Percentiles rank a stretch among this genome's conserved stretches.
These are phyloP conservation scores for Rhodotorula mucilaginosa DNA, from an alignment of 1,284 basidiomycete genomes.

Conservation along the genomic window DNA sequence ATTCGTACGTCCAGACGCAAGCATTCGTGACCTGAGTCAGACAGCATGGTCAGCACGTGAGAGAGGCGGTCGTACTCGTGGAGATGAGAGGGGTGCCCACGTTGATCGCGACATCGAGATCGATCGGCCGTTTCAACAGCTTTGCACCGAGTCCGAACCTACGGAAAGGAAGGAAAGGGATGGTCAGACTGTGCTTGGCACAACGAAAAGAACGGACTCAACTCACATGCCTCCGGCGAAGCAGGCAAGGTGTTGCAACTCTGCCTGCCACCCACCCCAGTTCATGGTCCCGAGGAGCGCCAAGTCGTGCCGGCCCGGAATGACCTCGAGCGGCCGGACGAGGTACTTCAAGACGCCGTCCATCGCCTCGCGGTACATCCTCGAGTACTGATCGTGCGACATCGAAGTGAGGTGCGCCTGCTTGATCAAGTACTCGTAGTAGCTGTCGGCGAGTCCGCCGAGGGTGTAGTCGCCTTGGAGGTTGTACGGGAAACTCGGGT, in stretches of 20 bases:
- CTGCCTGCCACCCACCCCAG: slow-evolving; percentile 21
- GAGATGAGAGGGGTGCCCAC: slow-evolving; percentile 13
- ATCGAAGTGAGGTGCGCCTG: slow-evolving; percentile 34
- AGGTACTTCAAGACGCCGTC: slow-evolving; percentile 52
- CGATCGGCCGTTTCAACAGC: slow-evolving; percentile 51
- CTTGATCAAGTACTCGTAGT: slow-evolving; percentile 57
- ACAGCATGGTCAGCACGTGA: background rate
- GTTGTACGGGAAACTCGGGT: slow-evolving; percentile 44
- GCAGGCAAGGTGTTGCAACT: slow-evolving; percentile 53
- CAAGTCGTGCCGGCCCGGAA: slow-evolving; percentile 51
- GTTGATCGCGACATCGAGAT: slow-evolving; percentile 48
- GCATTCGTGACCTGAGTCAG: slow-evolving; percentile 50
- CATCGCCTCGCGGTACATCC: slow-evolving; percentile 54
- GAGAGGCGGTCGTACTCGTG: background rate
- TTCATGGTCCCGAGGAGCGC: slow-evolving; percentile 42
- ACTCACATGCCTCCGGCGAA: slow-evolving; percentile 57
- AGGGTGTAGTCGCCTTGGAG: slow-evolving; percentile 48
- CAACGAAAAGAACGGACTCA: background rate
- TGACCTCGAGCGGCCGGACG: slow-evolving; percentile 49
- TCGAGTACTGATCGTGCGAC: slow-evolving; percentile 49
- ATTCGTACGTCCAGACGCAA: slow-evolving; percentile 55
- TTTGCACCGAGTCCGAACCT: slow-evolving; percentile 54
- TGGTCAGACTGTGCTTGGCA: too few relatives aligned
- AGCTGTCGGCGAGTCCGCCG: slow-evolving; percentile 54
- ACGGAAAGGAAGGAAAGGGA: background rate